phyloP scores from a whole-genome alignment of 2,329 filamentous ascomycete species.

The Fusarium nelsonii region DNA sequence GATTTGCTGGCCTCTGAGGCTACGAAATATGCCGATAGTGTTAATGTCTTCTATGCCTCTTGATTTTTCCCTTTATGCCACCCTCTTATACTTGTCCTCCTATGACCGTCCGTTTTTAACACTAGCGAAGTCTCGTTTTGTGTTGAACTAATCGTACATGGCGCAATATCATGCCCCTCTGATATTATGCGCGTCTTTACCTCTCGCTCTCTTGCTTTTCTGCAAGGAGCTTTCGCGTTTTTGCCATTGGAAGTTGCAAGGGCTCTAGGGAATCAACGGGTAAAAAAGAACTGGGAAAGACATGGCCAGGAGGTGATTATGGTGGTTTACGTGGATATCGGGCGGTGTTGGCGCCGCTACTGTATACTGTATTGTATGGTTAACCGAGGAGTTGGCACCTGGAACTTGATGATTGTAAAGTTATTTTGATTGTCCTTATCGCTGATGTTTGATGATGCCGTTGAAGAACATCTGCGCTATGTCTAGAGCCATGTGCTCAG shows the following conservation, averaged over 20 bases:
- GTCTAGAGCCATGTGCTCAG: background rate
- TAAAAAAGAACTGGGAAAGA: conserved; percentile 11
- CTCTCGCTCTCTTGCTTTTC: conserved; percentile 9
- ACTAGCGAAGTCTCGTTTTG: conserved; percentile 4
- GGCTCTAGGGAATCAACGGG: conserved; percentile 27
- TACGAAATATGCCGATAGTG: conserved; percentile 32
- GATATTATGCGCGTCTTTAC: conserved; percentile 4
- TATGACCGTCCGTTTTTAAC: conserved; percentile 12
- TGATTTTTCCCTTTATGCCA: conserved; percentile 19
- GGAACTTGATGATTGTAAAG: conserved; percentile 31
- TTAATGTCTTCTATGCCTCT: conserved; percentile 28
- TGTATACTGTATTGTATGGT: conserved; percentile 46
- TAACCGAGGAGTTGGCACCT: conserved; percentile 38
- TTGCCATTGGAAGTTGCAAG: conserved; percentile 22
- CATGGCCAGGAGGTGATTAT: conserved; percentile 20
- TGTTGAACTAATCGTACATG: conserved; percentile 1
- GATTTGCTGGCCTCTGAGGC: background rate
- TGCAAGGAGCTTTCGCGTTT: conserved; percentile 20
- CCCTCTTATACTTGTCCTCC: conserved; percentile 3
- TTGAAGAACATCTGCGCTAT: background rate
- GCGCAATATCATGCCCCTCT: conserved; percentile 4
- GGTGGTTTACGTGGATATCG: conserved; percentile 19
- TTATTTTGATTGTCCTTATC: background rate
- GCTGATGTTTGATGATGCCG: background rate
- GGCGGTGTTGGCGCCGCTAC: conserved; percentile 40